Conservation (phyloP, 352 stramenopile genomes). For the Pythium pyrilobum region DNA sequence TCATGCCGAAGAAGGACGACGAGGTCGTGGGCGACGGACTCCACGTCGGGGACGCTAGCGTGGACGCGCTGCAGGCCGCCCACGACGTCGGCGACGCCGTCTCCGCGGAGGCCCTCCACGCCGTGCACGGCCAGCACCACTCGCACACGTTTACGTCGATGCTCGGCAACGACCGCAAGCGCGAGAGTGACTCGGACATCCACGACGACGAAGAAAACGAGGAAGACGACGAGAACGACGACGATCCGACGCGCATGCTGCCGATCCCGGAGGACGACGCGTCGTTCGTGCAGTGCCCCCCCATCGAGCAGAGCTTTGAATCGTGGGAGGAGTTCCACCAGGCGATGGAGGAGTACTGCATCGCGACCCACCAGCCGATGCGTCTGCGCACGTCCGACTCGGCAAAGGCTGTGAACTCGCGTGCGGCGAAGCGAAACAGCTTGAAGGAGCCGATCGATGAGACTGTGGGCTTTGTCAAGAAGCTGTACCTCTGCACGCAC, state of each 20-base stretch:
- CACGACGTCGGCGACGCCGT: conserved; percentile 15
- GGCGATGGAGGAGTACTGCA: conserved; percentile 75
- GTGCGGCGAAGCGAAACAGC: conserved; percentile 78
- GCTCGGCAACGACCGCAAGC: conserved; percentile 53
- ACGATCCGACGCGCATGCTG: conserved; percentile 33
- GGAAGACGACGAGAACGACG: conserved; percentile 37
- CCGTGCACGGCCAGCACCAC: conserved; percentile 19
- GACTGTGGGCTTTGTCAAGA: conserved; percentile 81
- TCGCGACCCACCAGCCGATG: conserved; percentile 75
- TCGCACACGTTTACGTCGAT: conserved; percentile 43
- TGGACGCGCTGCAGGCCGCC: conserved; percentile 9
- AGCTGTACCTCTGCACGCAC: conserved; percentile 80
- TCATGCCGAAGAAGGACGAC: conserved; percentile 14
- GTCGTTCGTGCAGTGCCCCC: conserved; percentile 60
- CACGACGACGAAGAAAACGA: conserved; percentile 49
- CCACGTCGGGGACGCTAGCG: conserved; percentile 4
- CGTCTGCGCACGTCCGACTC: conserved; percentile 75
- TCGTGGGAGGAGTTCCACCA: conserved; percentile 82
- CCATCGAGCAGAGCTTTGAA: conserved; percentile 72
- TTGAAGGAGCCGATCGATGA: conserved; percentile 83
- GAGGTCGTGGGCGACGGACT: conserved; percentile 12
- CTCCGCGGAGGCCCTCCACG: conserved; percentile 21
- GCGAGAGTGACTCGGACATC: conserved; percentile 44
- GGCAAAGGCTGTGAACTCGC: conserved; percentile 70
- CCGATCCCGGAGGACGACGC: conserved; percentile 51